Conservation (phyloP, 768 basidiomycete genomes). For the Amanita pallidorosea region DNA sequence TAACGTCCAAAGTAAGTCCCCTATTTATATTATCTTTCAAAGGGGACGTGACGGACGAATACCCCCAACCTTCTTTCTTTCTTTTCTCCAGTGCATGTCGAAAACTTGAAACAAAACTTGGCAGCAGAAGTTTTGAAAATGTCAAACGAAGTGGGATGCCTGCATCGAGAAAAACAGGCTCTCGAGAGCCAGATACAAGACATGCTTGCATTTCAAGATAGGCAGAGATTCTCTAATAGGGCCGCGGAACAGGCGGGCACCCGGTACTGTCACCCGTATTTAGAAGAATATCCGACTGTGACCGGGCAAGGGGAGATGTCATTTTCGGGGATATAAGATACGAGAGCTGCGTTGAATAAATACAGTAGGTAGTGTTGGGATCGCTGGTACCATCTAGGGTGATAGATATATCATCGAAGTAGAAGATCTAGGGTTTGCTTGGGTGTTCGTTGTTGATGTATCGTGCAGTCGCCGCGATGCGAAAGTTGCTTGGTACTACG, state of each 20-base stretch:
- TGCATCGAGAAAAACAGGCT: constrained; percentile 53
- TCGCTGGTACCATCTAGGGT: not conserved
- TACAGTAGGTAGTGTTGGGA: not conserved
- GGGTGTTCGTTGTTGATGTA: constrained; percentile 31
- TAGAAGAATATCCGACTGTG: constrained; percentile 1
- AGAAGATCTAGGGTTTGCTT: not conserved
- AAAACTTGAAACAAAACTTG: constrained; percentile 79
- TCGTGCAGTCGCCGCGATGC: constrained; percentile 74
- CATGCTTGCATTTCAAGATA: constrained; percentile 56
- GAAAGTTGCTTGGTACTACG: constrained; percentile 63
- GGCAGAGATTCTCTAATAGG: constrained; percentile 9
- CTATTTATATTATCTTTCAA: not conserved
- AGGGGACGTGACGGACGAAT: too few relatives aligned
- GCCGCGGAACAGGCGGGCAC: not conserved
- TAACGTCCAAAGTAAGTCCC: constrained; percentile 60
- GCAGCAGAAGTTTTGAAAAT: constrained; percentile 63
- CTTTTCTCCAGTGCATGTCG: constrained; percentile 73
- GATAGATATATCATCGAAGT: not conserved
- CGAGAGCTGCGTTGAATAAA: not conserved
- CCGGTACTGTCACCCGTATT: not conserved
- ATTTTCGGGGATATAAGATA: not conserved
- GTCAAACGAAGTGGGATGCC: constrained; percentile 61
- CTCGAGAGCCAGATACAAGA: constrained; percentile 67
- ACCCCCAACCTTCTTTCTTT: not conserved
- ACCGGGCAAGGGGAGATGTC: not conserved